Conservation (phyloP, 768 basidiomycete genomes). For the Roridomyces roridus region DNA sequence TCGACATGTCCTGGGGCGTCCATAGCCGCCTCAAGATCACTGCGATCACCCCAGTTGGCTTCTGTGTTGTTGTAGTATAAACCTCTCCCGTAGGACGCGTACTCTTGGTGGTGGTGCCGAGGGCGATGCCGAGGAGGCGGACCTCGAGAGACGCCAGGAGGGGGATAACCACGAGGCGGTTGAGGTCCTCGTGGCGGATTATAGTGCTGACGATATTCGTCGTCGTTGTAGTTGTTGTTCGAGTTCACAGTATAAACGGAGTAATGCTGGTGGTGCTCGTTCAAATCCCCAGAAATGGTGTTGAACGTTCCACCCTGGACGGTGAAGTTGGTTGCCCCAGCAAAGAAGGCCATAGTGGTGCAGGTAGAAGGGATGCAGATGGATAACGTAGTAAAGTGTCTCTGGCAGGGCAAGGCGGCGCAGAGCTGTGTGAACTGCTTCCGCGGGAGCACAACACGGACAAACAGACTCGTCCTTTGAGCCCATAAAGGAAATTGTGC, state of each 20-base stretch:
- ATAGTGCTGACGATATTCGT: background rate
- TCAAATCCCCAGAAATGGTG: conserved; percentile 10
- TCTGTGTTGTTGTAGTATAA: conserved; percentile 8
- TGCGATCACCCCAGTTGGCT: background rate
- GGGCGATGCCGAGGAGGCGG: background rate
- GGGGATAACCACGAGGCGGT: background rate
- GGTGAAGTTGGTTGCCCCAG: conserved; percentile 11
- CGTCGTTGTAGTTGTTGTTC: background rate
- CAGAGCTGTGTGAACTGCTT: background rate
- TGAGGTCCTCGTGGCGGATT: background rate
- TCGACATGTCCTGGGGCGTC: conserved; percentile 1
- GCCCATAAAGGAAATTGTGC: too few relatives aligned
- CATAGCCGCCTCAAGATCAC: conserved; percentile 4
- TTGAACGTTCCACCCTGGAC: conserved; percentile 18
- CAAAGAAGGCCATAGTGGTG: conserved; percentile 16
- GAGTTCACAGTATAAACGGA: conserved; percentile 1
- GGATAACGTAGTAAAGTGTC: background rate
- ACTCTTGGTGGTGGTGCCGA: conserved; percentile 9
- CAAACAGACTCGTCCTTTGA: too few relatives aligned
- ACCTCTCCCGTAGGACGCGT: conserved; percentile 1
- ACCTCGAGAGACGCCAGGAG: background rate
- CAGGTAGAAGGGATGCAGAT: background rate
- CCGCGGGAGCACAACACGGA: background rate
- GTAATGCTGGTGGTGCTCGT: background rate
- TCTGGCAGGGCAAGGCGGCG: background rate